These are phyloP conservation scores for Galeopsis tetrahit DNA, from an alignment of 257 asterid species.

Conservation along the genomic window DNA sequence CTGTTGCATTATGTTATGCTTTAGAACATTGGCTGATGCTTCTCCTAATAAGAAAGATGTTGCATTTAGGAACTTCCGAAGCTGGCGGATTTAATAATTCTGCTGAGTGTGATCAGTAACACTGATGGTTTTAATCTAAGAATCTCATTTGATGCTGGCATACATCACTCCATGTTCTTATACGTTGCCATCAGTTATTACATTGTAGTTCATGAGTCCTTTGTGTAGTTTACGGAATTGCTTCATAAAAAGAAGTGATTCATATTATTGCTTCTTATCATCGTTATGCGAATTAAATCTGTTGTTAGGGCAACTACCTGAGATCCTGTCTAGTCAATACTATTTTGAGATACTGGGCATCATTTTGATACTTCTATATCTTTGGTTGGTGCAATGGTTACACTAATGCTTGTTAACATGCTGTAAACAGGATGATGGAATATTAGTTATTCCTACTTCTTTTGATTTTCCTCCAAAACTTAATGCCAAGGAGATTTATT, in stretches of 20 bases:
- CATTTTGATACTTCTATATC: slow-evolving; percentile 25
- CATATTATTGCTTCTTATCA: slow-evolving; percentile 8
- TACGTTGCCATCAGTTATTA: slow-evolving; percentile 8
- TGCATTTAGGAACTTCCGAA: not conserved
- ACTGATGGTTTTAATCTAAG: not conserved
- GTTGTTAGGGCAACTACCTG: not conserved
- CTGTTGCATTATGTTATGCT: slow-evolving; percentile 8
- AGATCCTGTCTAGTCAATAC: slow-evolving; percentile 22
- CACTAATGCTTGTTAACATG: slow-evolving; percentile 32
- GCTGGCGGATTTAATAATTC: slow-evolving; percentile 6
- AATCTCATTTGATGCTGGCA: slow-evolving; percentile 8
- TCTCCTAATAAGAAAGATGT: slow-evolving; percentile 3
- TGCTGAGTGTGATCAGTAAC: not conserved
- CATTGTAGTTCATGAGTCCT: not conserved
- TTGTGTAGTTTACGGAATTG: slow-evolving; percentile 4
- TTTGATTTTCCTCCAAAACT: slow-evolving; percentile 80
- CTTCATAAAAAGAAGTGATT: not conserved
- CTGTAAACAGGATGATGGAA: slow-evolving; percentile 83
- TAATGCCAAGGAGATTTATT: slow-evolving; percentile 67
- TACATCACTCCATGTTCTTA: not conserved
- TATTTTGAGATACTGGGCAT: slow-evolving; percentile 14
- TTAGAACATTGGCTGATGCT: slow-evolving; percentile 1
- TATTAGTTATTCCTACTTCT: slow-evolving; percentile 79
- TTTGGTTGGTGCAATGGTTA: slow-evolving; percentile 19
- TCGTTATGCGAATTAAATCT: not conserved